These are phyloP conservation scores for Tritrichomonas musculus DNA, from an alignment of 208 protist species.

Conservation along the genomic window DNA sequence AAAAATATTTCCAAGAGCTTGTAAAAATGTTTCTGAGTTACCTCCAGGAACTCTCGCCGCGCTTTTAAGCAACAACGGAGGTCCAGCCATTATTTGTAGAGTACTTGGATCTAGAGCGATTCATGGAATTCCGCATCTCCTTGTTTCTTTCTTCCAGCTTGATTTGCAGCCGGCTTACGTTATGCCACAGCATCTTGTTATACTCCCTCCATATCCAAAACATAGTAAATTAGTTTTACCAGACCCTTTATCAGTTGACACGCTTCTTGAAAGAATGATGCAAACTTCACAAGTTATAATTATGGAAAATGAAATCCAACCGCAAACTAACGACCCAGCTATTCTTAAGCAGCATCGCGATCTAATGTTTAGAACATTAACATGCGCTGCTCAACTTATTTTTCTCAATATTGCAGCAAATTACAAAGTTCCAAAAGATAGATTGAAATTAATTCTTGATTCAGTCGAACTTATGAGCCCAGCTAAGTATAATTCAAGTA, in stretches of 20 bases:
- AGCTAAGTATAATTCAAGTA: background rate
- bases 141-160: background rate
- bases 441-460: background rate
- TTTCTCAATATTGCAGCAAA: background rate
- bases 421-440: background rate
- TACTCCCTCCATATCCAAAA: background rate
- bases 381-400: conserved; percentile 1
- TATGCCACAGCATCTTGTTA: background rate
- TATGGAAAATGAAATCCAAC: background rate
- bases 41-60: background rate
- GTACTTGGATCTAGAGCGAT: background rate
- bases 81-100: background rate
- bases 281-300: background rate
- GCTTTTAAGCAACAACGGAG: background rate
- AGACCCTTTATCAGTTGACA: background rate
- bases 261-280: background rate
- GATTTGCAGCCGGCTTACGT: background rate
- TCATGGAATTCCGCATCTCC: background rate
- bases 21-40: background rate
- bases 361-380: background rate
- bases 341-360: background rate
- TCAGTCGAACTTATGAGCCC: background rate
- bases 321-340: background rate
- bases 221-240: background rate
- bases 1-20: background rate